phyloP scores from a whole-genome alignment of 2,329 filamentous ascomycete species.

The Penicillium nordicum region DNA sequence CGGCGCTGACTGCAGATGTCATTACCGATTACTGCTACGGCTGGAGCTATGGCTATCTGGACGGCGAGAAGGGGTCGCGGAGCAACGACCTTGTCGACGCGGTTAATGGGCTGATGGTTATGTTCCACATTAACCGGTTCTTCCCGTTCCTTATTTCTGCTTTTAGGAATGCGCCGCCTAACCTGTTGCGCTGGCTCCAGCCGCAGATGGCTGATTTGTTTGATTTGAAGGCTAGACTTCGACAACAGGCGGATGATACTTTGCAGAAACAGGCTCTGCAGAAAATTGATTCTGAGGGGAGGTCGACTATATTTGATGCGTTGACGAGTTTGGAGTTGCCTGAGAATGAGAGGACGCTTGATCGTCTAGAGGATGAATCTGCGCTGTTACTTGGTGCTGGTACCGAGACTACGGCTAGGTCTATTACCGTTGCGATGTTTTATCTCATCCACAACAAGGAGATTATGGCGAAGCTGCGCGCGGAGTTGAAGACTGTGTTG shows the following conservation, averaged over 20 bases:
- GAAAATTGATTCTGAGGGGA: not conserved
- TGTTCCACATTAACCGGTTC: slow-evolving; percentile 24
- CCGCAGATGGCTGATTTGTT: slow-evolving; percentile 21
- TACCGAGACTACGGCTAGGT: slow-evolving; percentile 35
- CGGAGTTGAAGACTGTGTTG: slow-evolving; percentile 30
- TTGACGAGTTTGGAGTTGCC: slow-evolving; percentile 35
- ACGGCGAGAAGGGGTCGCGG: slow-evolving; percentile 22
- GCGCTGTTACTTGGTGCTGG: slow-evolving; percentile 33
- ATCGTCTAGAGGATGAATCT: slow-evolving; percentile 33
- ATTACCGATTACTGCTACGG: slow-evolving; percentile 41
- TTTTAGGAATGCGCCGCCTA: slow-evolving; percentile 24
- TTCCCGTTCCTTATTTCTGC: slow-evolving; percentile 30
- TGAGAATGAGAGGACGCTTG: slow-evolving; percentile 35
- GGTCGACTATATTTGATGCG: slow-evolving; percentile 28
- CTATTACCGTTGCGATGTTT: slow-evolving; percentile 32
- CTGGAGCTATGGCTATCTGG: slow-evolving; percentile 31
- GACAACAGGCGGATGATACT: slow-evolving; percentile 16
- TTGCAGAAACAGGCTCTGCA: slow-evolving; percentile 4
- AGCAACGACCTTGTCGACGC: slow-evolving; percentile 27
- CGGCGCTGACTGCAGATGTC: slow-evolving; percentile 36
- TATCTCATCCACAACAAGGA: slow-evolving; percentile 25
- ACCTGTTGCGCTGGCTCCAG: slow-evolving; percentile 19
- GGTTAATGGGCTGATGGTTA: slow-evolving; percentile 24
- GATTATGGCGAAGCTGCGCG: slow-evolving; percentile 20
- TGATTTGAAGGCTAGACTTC: slow-evolving; percentile 18